phyloP scores from a whole-genome alignment of 1,284 basidiomycete genomes.

The Prillingera fragicola region DNA sequence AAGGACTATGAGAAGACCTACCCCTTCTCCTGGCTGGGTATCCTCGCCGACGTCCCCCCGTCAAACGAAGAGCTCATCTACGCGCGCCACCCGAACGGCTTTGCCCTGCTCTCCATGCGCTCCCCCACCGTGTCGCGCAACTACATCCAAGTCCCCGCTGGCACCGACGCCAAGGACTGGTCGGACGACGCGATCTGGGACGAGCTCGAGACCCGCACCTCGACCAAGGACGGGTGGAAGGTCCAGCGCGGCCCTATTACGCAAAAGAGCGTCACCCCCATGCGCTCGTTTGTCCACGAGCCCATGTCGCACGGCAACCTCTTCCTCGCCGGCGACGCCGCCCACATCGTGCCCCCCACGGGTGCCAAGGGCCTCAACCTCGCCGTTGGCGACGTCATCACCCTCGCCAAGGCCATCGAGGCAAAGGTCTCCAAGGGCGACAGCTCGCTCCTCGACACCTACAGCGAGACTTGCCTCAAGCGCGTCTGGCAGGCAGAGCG shows the following conservation, averaged over 20 bases:
- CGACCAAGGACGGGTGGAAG: conserved; percentile 18
- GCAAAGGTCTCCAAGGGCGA: conserved; percentile 14
- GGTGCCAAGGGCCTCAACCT: conserved; percentile 21
- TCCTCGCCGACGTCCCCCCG: conserved; percentile 17
- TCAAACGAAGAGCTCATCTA: conserved; percentile 22
- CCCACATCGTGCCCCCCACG: conserved; percentile 19
- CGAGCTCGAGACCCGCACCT: conserved; percentile 13
- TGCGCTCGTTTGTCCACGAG: conserved; percentile 21
- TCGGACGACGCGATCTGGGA: conserved; percentile 19
- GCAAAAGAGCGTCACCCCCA: conserved; percentile 20
- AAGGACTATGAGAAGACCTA: conserved; percentile 16
- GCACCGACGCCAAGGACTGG: conserved; percentile 16
- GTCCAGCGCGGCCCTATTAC: conserved; percentile 13
- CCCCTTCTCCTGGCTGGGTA: conserved; percentile 20
- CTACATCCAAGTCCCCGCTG: conserved; percentile 20
- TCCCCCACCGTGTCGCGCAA: conserved; percentile 15
- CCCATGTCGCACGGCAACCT: conserved; percentile 21
- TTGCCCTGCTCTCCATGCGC: conserved; percentile 18
- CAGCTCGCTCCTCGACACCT: conserved; percentile 12
- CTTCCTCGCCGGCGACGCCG: conserved; percentile 19
- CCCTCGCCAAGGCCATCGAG: conserved; percentile 17
- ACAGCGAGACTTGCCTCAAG: conserved; percentile 15
- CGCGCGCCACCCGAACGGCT: conserved; percentile 15
- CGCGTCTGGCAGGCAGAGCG: conserved; percentile 23
- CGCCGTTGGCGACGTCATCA: conserved; percentile 18